Evolutionary conservation across 1,284 basidiomycete species (phyloP).

Genomic region (Heterobasidion occidentale): DNA sequence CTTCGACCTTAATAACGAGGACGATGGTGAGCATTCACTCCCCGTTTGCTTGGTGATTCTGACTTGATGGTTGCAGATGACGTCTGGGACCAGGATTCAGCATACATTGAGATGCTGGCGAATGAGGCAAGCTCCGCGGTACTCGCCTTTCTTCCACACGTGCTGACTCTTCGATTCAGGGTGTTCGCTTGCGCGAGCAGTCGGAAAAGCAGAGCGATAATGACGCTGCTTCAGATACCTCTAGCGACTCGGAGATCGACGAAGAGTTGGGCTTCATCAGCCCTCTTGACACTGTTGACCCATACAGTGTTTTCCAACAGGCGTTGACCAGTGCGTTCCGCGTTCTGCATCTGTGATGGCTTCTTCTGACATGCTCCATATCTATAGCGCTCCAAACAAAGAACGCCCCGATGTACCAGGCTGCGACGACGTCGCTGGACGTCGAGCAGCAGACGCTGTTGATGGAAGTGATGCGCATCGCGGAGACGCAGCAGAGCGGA

Average conservation of each 20-base stretch:
- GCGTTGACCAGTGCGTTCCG: constrained; percentile 54
- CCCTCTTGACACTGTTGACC: constrained; percentile 65
- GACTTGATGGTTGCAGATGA: constrained; percentile 39
- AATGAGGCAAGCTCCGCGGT: constrained; percentile 49
- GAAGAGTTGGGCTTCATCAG: constrained; percentile 80
- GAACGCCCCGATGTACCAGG: constrained; percentile 57
- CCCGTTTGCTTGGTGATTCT: constrained; percentile 3
- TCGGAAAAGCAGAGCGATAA: constrained; percentile 37
- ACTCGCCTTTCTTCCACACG: neutral
- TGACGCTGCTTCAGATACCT: constrained; percentile 39
- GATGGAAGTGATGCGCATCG: constrained; percentile 75
- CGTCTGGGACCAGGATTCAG: constrained; percentile 81
- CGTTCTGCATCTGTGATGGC: neutral
- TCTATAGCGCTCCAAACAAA: constrained; percentile 65
- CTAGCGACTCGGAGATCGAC: constrained; percentile 52
- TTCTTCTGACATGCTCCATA: neutral
- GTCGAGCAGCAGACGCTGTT: constrained; percentile 70
- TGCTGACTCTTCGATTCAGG: constrained; percentile 28
- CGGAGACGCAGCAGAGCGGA: constrained; percentile 20
- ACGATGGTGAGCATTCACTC: constrained; percentile 46
- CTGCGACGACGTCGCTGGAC: constrained; percentile 59
- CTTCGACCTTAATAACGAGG: constrained; percentile 56
- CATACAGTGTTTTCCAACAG: constrained; percentile 67
- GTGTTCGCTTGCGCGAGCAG: constrained; percentile 60
- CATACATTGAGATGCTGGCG: constrained; percentile 74